Base-by-base conservation (phyloP, 202 grass and related monocot species). In the Schoenoplectus triqueter region DNA sequence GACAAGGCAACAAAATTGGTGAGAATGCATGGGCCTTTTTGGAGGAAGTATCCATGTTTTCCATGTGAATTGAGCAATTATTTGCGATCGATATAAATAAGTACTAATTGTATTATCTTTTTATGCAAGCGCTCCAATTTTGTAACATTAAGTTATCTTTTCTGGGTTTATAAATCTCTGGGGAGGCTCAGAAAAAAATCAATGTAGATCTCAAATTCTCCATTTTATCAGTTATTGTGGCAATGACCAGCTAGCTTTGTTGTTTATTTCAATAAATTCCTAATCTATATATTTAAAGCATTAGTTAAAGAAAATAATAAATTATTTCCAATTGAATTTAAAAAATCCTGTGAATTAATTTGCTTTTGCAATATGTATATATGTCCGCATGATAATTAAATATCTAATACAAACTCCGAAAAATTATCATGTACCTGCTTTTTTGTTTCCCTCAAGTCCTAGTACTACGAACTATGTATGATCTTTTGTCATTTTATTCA, bases 21-120 rank as follows among this genome's bases (percentile, higher is more conserved):
- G 0, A 91, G 83, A 79, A 74, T 90, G 64, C 89, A 97, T 73
- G 88, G 85, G 10, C 80, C 7, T 44, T 85, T 84, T 63, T 97
- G 94, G 94, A 84, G 89, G 75, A 78, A 92, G 80, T 94, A 91
- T 81, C 10, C 87, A 17, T 97, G 94, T 79, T 94, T 94, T 81
- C 90, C 92, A 31, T 80, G 80, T 54, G 92, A 91, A 19, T 48
- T 94, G 67, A 92, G 82, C 5, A 20, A n/a, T 41, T 77, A 77
- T n/a, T 39, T 57, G 51, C 31, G 50, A 76, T 66, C 21, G 9
- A 66, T 76, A 10, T 77, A 77, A 57, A 10, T 56, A 77, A 51
- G 15, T 21, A 10, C 39, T 39, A 73, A 1, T 73, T 73, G 20
- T 10, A 22, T 78, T 40, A 49, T 82, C 15, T 3, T 61, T 64